Evolutionary conservation across 2,329 filamentous ascomycete species (phyloP).

Genomic region (Clonostachys rosea): DNA sequence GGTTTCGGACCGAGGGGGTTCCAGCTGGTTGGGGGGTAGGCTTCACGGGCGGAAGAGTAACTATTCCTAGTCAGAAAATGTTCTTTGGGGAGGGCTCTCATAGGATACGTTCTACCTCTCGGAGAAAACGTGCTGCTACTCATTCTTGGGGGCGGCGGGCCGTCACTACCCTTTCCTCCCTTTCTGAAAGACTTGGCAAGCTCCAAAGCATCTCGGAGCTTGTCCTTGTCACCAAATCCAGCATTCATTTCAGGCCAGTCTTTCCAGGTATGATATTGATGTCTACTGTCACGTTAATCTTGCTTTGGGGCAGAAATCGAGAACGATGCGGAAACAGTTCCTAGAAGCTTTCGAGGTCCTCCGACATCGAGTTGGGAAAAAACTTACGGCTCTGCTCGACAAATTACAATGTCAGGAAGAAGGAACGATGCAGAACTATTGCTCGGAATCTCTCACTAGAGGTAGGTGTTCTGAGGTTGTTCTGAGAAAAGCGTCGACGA

Average conservation of each 20-base stretch:
- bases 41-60: not conserved
- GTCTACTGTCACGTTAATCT: too few species aligned
- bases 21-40: not conserved
- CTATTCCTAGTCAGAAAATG: not conserved
- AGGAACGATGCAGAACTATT: too few species aligned
- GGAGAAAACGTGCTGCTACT: not conserved
- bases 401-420: too few species aligned
- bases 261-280: too few species aligned
- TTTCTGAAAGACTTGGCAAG: conserved; percentile 17
- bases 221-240: conserved; percentile 14
- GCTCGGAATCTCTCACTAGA: too few species aligned
- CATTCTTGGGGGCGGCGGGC: not conserved
- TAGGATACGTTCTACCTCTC: not conserved
- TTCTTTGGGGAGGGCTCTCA: not conserved
- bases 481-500: too few species aligned
- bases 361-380: too few species aligned
- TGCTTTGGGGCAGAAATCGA: too few species aligned
- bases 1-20: not conserved
- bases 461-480: too few species aligned
- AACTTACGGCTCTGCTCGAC: too few species aligned
- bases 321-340: too few species aligned
- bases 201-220: conserved; percentile 16
- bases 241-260: not conserved
- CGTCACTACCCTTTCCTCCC: not conserved
- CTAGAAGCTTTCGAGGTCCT: too few species aligned